phyloP scores from a whole-genome alignment of 192 early-diverging fungal genomes.

The Coemansia sp. region DNA sequence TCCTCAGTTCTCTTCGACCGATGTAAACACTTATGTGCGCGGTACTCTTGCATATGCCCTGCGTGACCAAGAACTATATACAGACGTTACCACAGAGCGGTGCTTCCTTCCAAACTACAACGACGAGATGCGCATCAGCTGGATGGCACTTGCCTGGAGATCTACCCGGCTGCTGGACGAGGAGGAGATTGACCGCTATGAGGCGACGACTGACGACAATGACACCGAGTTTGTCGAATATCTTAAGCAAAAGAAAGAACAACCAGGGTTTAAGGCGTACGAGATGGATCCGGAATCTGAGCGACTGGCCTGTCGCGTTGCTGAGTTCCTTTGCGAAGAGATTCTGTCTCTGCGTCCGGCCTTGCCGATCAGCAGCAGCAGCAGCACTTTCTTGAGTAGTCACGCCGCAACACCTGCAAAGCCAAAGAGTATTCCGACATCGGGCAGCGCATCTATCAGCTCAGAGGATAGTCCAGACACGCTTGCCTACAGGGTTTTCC shows the following conservation, averaged over 20 bases:
- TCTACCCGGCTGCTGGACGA: constrained; percentile 46
- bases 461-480: constrained; percentile 39
- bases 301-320: constrained; percentile 38
- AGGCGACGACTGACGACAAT: constrained; percentile 11
- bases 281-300: constrained; percentile 44
- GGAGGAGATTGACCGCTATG: constrained; percentile 40
- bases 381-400: constrained; percentile 4
- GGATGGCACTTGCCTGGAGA: constrained; percentile 57
- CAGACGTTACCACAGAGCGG: constrained; percentile 58
- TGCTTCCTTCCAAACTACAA: constrained; percentile 69
- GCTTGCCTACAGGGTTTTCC: constrained; percentile 65
- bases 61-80: constrained; percentile 69
- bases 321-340: constrained; percentile 45
- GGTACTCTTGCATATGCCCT: constrained; percentile 55
- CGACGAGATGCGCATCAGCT: constrained; percentile 56
- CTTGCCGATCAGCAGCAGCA: constrained; percentile 3
- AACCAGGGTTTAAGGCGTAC: constrained; percentile 33
- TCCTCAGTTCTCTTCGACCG: constrained; percentile 64
- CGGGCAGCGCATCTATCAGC: neutral
- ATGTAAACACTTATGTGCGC: constrained; percentile 68
- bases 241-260: constrained; percentile 28
- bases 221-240: constrained; percentile 26
- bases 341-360: constrained; percentile 37
- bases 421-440: neutral
- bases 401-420: constrained; percentile 4